Conservation (phyloP, 495 filamentous ascomycete species). For the Podospora pseudopauciseta region DNA sequence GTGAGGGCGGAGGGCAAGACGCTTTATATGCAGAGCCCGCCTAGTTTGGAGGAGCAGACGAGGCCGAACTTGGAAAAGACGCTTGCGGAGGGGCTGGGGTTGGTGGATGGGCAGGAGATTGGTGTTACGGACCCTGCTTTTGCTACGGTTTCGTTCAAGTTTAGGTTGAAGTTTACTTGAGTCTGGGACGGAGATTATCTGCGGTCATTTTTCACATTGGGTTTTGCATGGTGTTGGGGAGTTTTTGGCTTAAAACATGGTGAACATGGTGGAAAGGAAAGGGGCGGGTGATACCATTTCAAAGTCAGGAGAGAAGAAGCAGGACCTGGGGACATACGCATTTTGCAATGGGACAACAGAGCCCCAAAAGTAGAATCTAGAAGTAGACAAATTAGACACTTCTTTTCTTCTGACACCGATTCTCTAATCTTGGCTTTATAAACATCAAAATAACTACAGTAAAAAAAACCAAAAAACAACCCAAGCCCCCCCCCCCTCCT, state of each 20-base stretch:
- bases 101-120: slow-evolving; percentile 53
- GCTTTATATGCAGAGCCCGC: slow-evolving; percentile 83
- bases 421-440: not conserved
- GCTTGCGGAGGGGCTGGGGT: slow-evolving; percentile 46
- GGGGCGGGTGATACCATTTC: not conserved
- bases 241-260: not conserved
- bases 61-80: slow-evolving; percentile 76
- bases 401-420: slow-evolving; percentile 5
- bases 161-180: slow-evolving; percentile 50
- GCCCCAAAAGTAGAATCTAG: not conserved
- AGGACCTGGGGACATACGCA: not conserved
- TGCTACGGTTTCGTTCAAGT: slow-evolving; percentile 65
- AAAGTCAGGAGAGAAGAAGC: not conserved
- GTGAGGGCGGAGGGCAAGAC: slow-evolving; percentile 76
- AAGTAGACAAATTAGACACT: slow-evolving; percentile 1
- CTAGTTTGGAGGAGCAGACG: slow-evolving; percentile 75
- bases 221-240: slow-evolving; percentile 18
- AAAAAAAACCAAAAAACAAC: not conserved
- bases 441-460: not conserved
- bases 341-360: not conserved
- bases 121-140: slow-evolving; percentile 82
- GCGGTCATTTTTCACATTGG: not conserved
- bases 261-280: not conserved
- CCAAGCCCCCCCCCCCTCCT: not conserved
- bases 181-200: not conserved